Base-by-base conservation (phyloP, 1,139 yeast species). In the Pichia sp. region DNA sequence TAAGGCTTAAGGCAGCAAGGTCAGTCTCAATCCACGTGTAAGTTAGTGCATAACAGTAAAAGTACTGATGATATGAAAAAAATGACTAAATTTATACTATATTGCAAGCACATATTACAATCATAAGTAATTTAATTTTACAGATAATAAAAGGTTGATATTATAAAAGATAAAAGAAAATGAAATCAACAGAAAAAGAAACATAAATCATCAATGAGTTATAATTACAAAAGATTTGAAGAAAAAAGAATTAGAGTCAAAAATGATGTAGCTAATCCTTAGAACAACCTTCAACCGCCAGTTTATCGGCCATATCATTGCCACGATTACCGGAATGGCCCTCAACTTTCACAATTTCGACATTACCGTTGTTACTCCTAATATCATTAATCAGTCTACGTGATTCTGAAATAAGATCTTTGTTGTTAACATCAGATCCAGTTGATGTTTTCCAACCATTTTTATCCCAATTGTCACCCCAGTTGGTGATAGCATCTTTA, bases 251-350 rank as follows among this genome's bases (percentile, higher is more conserved):
- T 18, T 18, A 35, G 11, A 7, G 8, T 25, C 18, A 18, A 18
- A 9, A 8, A 8, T 32, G 10, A 5, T 8, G 7, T 36, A 36
- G 18, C 30, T 5, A 25, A 9, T 30, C 34, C 31, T 42, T 42
- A 9, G 10, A 28, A 29, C 83, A 82, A n/a, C 87, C 94, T 32
- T 58, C 49, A 51, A 77, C 82, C 3, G 97, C 97, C 46, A 89
- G 68, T 41, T 62, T 58, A 62, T 90, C 96, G 0, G 97, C 97
- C 60, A 63, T 70, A 54, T 83, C 89, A 61, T 89, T 89, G 0
- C 96, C 96, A 25, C 59, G 63, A 42, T 69, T 64, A 0, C 89
- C 92, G 25, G 70, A 64, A 63, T 90, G 97, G 1, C 94, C 96
- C 46, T 69, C 70, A 5, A 87, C 94, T 70, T 92, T 81, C 3